Base-by-base conservation (phyloP, 805 yeast genomes). In the Schwanniomyces sp. region DNA sequence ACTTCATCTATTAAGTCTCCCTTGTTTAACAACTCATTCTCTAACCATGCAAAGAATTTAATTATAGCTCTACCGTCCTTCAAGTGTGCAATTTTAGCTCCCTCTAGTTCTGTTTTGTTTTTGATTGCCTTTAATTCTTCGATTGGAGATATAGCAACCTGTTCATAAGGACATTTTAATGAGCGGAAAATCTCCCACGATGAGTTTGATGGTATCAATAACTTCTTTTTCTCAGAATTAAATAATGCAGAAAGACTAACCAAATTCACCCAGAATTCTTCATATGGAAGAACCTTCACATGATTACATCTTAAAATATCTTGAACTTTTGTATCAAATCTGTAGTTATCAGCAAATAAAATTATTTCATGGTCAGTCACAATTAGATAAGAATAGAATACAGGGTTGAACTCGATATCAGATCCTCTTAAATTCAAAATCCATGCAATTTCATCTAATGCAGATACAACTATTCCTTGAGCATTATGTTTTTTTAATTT, bases 21-120 rank as follows among this genome's bases (percentile, higher is more conserved):
- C 47, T 64, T 58, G 25, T 64, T 70, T 2, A 63, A 61, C 28
- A 88, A 62, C 51, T 81, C 76, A 48, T 78, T 59, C 56, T 81
- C 86, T 52, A 82, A 69, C 86, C 86, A 82, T 3, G 85, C 69
- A 54, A 80, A 80, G 52, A 74, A 80, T 47, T 72, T 64, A 40
- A 78, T 69, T 40, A 81, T 62, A 1, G 86, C 85, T 51, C 78
- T 67, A 16, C 85, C 84, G 59, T 82, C 87, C 56, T 78, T 82
- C 48, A 79, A 65, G 54, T 81, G 84, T 0, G 85, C 81, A 16
- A 54, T 52, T 49, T 69, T 69, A 46, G 82, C 82, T 5, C 84
- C 84, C 34, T 69, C 52, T 18, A 81, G 52, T 61, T 82, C 87
- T 16, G 62, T 56, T 5, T 56, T 61, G 55, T 79, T 81, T 55